These are phyloP conservation scores for Fusarium lateritium DNA, from an alignment of 2,329 filamentous ascomycete species.

Conservation along the genomic window DNA sequence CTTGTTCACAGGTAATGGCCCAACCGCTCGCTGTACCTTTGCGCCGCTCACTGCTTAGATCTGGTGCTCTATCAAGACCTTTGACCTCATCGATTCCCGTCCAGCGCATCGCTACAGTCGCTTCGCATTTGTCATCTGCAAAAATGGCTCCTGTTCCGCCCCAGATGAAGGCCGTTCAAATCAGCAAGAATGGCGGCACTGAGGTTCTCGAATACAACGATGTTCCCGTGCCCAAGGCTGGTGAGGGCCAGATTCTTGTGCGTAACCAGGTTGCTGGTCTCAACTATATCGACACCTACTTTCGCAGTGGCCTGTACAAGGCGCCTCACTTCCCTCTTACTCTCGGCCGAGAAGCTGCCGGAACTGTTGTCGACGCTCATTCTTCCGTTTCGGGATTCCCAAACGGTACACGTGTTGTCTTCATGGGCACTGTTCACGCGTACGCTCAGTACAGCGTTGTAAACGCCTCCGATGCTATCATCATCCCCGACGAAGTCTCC, in stretches of 20 bases:
- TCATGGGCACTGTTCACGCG: conserved; percentile 65
- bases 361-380: conserved; percentile 76
- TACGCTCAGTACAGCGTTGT: conserved; percentile 72
- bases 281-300: conserved; percentile 94
- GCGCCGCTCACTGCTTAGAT: conserved; percentile 39
- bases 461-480: conserved; percentile 68
- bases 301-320: conserved; percentile 86
- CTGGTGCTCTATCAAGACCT: conserved; percentile 15
- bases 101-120: conserved; percentile 22
- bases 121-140: conserved; percentile 26
- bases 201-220: conserved; percentile 82
- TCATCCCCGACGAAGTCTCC: conserved; percentile 74
- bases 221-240: conserved; percentile 75
- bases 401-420: conserved; percentile 80
- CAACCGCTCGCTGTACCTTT: conserved; percentile 24
- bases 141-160: conserved; percentile 83
- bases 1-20: conserved; percentile 31
- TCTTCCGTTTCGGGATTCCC: conserved; percentile 68
- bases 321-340: conserved; percentile 77
- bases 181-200: conserved; percentile 74
- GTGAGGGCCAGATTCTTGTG: conserved; percentile 82
- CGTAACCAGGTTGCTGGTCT: conserved; percentile 85
- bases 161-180: conserved; percentile 77
- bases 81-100: conserved; percentile 7
- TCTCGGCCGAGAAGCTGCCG: conserved; percentile 84